Conservation (phyloP, 1,284 basidiomycete genomes). For the Ustilago tritici region DNA sequence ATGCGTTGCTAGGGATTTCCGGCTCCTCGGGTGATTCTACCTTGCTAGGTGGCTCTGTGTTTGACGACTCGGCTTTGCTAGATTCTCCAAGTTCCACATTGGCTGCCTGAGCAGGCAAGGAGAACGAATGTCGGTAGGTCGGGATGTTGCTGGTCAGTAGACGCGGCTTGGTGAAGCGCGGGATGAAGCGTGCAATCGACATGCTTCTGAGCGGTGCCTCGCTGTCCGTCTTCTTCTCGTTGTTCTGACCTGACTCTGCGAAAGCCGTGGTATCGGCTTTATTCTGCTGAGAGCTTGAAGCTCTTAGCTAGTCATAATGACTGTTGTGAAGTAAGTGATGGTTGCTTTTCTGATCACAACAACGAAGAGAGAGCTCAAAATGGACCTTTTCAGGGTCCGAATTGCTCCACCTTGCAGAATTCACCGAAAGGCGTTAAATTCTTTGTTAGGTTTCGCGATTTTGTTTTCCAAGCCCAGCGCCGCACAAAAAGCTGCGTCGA, state of each 20-base stretch:
- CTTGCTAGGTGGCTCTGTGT: background rate
- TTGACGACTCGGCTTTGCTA: background rate
- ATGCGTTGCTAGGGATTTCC: slow-evolving; percentile 3
- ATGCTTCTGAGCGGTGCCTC: slow-evolving; percentile 15
- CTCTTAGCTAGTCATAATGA: background rate
- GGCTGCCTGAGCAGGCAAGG: slow-evolving; percentile 10
- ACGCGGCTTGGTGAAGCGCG: slow-evolving; percentile 39
- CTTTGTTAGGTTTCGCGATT: background rate
- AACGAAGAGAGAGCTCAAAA: background rate
- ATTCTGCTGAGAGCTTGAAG: background rate
- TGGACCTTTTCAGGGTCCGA: slow-evolving; percentile 2
- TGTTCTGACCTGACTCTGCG: background rate
- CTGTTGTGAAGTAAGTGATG: no score
- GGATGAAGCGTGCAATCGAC: slow-evolving; percentile 47
- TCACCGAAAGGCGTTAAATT: background rate
- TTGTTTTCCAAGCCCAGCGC: background rate
- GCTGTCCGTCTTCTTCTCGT: background rate
- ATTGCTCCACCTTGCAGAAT: background rate
- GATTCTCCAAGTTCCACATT: background rate
- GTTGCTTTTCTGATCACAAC: no score
- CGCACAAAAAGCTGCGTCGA: no score
- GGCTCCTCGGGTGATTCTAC: background rate
- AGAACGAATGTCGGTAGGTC: slow-evolving; percentile 48
- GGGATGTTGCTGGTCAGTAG: slow-evolving; percentile 33
- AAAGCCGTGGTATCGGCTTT: slow-evolving; percentile 6